Percentiles rank a stretch among this genome's conserved stretches.
These are phyloP conservation scores for Herpetospermum pedunculosum DNA, from an alignment of 306 rosid genomes.

Conservation along the genomic window DNA sequence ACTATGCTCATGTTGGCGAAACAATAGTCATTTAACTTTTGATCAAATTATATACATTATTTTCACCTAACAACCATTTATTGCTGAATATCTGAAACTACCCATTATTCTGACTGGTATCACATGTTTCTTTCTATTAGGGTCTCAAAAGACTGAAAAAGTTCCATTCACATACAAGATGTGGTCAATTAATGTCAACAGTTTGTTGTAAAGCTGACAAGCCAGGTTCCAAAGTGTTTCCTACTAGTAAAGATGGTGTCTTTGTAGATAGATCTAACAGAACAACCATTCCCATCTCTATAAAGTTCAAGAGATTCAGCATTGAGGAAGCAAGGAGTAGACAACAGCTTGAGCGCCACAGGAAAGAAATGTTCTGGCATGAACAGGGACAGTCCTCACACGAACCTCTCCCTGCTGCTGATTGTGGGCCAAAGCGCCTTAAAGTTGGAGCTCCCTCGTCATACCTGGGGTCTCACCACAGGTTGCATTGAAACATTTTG, in stretches of 20 bases:
- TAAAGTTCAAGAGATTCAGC: slow-evolving; percentile 49
- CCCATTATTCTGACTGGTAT: neutral
- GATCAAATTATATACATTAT: neutral
- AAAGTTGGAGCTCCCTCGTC: slow-evolving; percentile 73
- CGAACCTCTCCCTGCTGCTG: slow-evolving; percentile 44
- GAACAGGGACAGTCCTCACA: slow-evolving; percentile 23
- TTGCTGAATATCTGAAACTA: neutral
- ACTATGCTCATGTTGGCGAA: no score
- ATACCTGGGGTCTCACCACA: slow-evolving; percentile 37
- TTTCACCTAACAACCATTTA: neutral
- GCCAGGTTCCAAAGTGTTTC: slow-evolving; percentile 30
- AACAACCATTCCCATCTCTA: slow-evolving; percentile 45
- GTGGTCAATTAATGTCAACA: slow-evolving; percentile 20
- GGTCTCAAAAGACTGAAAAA: slow-evolving; percentile 70
- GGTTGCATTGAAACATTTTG: slow-evolving; percentile 37
- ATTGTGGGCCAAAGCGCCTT: slow-evolving; percentile 56
- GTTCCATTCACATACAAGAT: slow-evolving; percentile 42
- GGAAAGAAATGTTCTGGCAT: slow-evolving; percentile 41
- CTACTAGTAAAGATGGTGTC: slow-evolving; percentile 27
- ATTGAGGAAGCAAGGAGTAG: slow-evolving; percentile 35
- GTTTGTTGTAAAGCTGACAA: slow-evolving; percentile 36
- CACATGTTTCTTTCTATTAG: slow-evolving; percentile 23
- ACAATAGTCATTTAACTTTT: neutral
- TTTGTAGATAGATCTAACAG: slow-evolving; percentile 37
- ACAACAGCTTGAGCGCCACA: slow-evolving; percentile 54